Evolutionary conservation across 2,329 filamentous ascomycete genomes (phyloP), one percentile per base, ranked within the genome.

Genomic region (Clarireedia sp.): DNA sequence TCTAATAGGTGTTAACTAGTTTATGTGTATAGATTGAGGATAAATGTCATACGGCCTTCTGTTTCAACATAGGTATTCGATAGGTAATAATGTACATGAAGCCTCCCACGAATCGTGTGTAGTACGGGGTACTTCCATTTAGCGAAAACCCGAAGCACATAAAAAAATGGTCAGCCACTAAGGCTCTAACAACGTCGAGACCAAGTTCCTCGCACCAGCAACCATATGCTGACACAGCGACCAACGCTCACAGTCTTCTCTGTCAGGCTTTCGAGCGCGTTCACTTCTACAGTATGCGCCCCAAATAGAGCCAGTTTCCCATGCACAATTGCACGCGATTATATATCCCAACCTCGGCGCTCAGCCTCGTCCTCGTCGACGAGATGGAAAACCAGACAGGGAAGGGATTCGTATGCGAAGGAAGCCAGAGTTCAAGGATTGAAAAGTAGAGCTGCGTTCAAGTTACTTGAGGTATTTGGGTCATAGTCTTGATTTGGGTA

Each of bases 401-500:
- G 75, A 40, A 78, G 72, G 41, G 94, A 99, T 72, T 72, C 72
- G 17, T 95, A 83, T 68, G 81, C 86, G 0, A 81, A 81, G 55
- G 82, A 87, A 64, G 91, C 94, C 46, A 87, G 83, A 66, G 83
- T 95, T 2, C 79, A 87, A 62, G 86, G 86, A 0, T 74, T 96
- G 56, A 96, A 92, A 72, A 95, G 90, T 65, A 83, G 94, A 59
- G 94, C 94, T 24, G 94, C 91, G 0, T 96, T 94, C 71, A 99
- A 99, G 71, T 75, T 99, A 9, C 72, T 96, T 17, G 88, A 96
- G 77, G 90, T 90, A 33, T 23, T 43, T 43, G 40, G 17, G 23
- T 43, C 23, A 10, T 19, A 9, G 2, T 9, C 3, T 43, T 43
- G 40, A 12, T 43, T 10, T 43, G 5, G 0, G 2, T 43, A 2